A percentile compares a stretch with the other conserved stretches of the same genome.
Evolutionary conservation across 2,329 filamentous ascomycete species (phyloP).

Genomic region (Drechmeria coniospora): DNA sequence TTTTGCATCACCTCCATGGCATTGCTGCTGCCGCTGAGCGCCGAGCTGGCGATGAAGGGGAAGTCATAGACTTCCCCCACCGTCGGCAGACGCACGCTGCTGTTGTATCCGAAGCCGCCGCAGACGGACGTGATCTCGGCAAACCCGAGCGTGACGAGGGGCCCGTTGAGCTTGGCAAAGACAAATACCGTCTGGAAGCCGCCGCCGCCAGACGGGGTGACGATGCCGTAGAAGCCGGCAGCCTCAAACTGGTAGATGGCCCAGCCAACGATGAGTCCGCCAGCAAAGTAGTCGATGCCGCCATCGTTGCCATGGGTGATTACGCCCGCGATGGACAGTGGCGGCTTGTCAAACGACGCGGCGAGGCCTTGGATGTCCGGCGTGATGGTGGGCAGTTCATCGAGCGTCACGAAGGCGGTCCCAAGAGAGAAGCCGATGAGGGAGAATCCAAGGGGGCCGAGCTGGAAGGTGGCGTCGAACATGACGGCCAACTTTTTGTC

Average conservation of each 20-base stretch:
- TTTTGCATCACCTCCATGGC: constrained; percentile 2
- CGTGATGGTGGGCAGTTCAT: constrained; percentile 2
- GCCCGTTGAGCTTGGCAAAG: constrained; percentile 22
- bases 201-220: constrained; percentile 4
- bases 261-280: constrained; percentile 20
- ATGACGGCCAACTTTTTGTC: constrained; percentile 12
- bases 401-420: constrained; percentile 7
- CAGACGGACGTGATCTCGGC: constrained; percentile 19
- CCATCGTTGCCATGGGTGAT: constrained; percentile 13
- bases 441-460: constrained; percentile 20
- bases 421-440: constrained; percentile 19
- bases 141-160: constrained; percentile 20
- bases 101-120: constrained; percentile 26
- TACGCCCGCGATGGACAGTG: constrained; percentile 19
- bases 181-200: constrained; percentile 19
- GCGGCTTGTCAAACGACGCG: constrained; percentile 17
- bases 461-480: constrained; percentile 18
- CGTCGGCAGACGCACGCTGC: constrained; percentile 14
- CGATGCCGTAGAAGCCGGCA: constrained; percentile 21
- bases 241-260: constrained; percentile 21
- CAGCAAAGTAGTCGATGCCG: constrained; percentile 17
- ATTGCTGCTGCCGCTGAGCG: not conserved
- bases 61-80: constrained; percentile 6
- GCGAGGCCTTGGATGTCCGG: constrained; percentile 16
- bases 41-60: constrained; percentile 6